Evolutionary conservation across 2,329 filamentous ascomycete species (phyloP).

Genomic region (Sarocladium oryzae): DNA sequence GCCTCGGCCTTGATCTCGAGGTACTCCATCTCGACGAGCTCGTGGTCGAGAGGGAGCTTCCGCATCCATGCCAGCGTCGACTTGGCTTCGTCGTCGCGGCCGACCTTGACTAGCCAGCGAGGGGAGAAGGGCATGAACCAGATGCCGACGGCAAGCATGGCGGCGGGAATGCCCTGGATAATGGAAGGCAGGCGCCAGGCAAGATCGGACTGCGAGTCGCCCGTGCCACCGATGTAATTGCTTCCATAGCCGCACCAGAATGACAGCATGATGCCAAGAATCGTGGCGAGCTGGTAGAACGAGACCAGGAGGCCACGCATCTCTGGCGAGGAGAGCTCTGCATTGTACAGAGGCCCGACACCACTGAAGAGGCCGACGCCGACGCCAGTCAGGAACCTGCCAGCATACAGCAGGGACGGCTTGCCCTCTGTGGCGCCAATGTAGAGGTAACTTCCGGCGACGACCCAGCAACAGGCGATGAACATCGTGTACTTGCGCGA

Average conservation of each 20-base stretch:
- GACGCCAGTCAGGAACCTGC: slow-evolving; percentile 42
- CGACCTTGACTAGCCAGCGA: slow-evolving; percentile 67
- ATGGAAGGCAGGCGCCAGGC: slow-evolving; percentile 38
- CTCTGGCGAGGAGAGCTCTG: slow-evolving; percentile 53
- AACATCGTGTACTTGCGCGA: slow-evolving; percentile 48
- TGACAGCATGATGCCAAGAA: slow-evolving; percentile 46
- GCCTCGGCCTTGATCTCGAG: slow-evolving; percentile 78
- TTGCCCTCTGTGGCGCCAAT: slow-evolving; percentile 32
- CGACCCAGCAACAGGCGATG: slow-evolving; percentile 38
- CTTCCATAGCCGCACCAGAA: slow-evolving; percentile 41
- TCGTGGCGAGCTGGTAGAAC: slow-evolving; percentile 58
- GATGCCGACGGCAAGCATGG: slow-evolving; percentile 61
- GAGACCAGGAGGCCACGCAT: slow-evolving; percentile 60
- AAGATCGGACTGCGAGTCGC: slow-evolving; percentile 34
- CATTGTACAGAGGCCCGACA: slow-evolving; percentile 40
- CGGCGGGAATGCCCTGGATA: slow-evolving; percentile 35
- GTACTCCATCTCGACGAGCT: slow-evolving; percentile 67
- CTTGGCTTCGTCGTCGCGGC: slow-evolving; percentile 60
- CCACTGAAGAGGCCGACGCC: slow-evolving; percentile 42
- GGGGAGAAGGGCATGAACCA: slow-evolving; percentile 75
- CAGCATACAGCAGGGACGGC: slow-evolving; percentile 37
- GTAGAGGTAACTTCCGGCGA: slow-evolving; percentile 39
- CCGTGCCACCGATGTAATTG: slow-evolving; percentile 41
- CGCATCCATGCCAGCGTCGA: slow-evolving; percentile 55
- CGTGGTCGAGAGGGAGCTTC: slow-evolving; percentile 52